These are phyloP conservation scores for Mycena vulgaris DNA, from an alignment of 768 basidiomycete species.

Conservation along the genomic window DNA sequence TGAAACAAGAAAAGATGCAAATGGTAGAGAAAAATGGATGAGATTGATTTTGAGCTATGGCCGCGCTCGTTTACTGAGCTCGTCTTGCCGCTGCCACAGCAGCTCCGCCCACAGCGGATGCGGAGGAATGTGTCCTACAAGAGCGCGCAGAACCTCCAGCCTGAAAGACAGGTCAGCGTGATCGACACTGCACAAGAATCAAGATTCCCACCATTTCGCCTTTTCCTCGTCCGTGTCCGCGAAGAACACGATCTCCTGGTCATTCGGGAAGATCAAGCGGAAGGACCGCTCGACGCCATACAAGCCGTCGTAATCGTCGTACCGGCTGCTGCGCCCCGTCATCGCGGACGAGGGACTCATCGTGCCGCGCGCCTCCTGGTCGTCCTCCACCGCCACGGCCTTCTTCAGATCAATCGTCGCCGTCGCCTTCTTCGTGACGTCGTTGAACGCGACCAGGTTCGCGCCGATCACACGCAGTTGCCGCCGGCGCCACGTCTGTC, in stretches of 20 bases:
- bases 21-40: constrained; percentile 7
- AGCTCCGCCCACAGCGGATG: constrained; percentile 96
- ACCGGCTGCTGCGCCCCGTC: constrained; percentile 54
- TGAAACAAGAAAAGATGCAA: constrained; percentile 25
- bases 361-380: constrained; percentile 71
- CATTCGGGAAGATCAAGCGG: constrained; percentile 82
- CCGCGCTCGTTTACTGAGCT: constrained; percentile 52
- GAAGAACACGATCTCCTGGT: constrained; percentile 90
- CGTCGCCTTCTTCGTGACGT: constrained; percentile 91
- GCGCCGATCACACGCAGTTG: constrained; percentile 89
- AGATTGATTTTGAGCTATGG: constrained; percentile 27
- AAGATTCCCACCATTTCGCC: constrained; percentile 76
- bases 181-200: constrained; percentile 18
- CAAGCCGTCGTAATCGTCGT: constrained; percentile 73
- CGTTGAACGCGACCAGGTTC: constrained; percentile 91
- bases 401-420: constrained; percentile 94
- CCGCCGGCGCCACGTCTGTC: constrained; percentile 86
- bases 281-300: constrained; percentile 88
- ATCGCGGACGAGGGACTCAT: constrained; percentile 61
- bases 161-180: constrained; percentile 56
- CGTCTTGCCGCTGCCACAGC: constrained; percentile 86
- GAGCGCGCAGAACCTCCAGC: constrained; percentile 87
- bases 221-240: constrained; percentile 95
- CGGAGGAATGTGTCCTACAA: constrained; percentile 92
- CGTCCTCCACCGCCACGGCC: constrained; percentile 83